Evolutionary conservation across 495 filamentous ascomycete genomes (phyloP), one percentile per base, ranked within the genome.

Genomic region (Parmelia sp.): DNA sequence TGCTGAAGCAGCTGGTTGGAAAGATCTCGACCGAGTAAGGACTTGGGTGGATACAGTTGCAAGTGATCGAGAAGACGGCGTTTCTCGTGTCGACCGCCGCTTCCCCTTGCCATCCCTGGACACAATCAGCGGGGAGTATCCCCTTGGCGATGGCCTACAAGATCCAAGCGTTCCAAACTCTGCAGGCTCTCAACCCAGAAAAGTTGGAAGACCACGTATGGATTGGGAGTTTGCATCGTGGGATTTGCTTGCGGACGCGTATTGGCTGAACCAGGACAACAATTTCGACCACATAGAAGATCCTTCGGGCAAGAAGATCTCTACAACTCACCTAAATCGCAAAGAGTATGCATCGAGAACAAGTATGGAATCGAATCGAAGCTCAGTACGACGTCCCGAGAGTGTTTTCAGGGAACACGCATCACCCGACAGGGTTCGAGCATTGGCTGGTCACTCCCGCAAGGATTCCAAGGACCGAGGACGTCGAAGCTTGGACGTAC

Each of bases 211-310:
- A 51, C 84, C 85, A 11, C 82, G 86, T 40, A 82, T 87, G n/a
- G 91, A 93, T 65, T 96, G 92, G 92, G 79, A 78, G 4, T 84
- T 89, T 14, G 82, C 84, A 47, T 88, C 91, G 0, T 85, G 86
- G 55, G 92, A 96, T 67, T 82, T 95, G 69, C 75, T 97, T 27
- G 90, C 91, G 2, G 92, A 97, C 75, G 79, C 86, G 15, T 87
- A 88, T 64, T 97, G 92, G 92, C 77, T 91, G 51, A 88, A 95
- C 72, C 86, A 90, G 64, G 83, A 79, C 29, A 76, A 83, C 58
- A 89, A 96, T 71, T 91, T 90, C 70, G 81, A 76, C 57, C 78
- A 88, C 15, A 84, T 95, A 31, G 87, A 93, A 65, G 87, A 92
- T 73, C 83, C 81, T 29, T 77, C 87, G 68, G 90, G 90, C 60